Conservation (phyloP, 331 rosid genomes). For the Pyrus hybrid region DNA sequence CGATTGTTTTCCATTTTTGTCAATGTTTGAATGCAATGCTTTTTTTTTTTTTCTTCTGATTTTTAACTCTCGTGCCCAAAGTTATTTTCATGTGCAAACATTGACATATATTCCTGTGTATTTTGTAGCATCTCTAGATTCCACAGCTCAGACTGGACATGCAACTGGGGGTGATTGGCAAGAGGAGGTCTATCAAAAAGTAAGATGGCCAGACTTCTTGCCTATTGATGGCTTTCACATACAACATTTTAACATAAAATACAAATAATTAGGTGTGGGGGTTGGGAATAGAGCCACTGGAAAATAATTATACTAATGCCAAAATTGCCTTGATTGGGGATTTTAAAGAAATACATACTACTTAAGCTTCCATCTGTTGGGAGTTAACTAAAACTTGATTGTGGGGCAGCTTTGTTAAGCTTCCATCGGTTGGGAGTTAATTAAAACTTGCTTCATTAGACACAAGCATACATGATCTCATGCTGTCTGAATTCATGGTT, state of each 20-base stretch:
- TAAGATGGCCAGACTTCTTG: slow-evolving; percentile 21
- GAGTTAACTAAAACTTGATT: background rate
- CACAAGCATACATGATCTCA: background rate
- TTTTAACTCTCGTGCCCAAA: background rate
- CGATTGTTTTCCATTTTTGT: background rate
- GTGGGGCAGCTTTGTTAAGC: background rate
- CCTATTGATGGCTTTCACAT: background rate
- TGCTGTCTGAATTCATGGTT: background rate
- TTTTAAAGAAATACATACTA: background rate
- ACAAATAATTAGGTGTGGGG: background rate
- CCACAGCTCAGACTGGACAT: slow-evolving; percentile 69
- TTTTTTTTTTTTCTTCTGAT: background rate
- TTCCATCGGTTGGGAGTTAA: background rate
- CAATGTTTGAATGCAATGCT: background rate
- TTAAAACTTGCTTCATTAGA: background rate
- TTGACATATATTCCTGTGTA: background rate
- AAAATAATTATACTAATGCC: background rate
- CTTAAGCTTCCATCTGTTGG: background rate
- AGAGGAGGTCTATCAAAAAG: slow-evolving; percentile 86
- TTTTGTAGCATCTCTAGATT: slow-evolving; percentile 72
- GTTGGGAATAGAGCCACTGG: background rate
- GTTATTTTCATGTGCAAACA: background rate
- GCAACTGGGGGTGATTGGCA: slow-evolving; percentile 76
- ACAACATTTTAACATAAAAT: background rate
- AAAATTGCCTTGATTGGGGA: background rate